Evolutionary conservation across 2,329 filamentous ascomycete species (phyloP), one percentile per base, ranked within the genome.

Genomic region (Colletotrichum phormii): DNA sequence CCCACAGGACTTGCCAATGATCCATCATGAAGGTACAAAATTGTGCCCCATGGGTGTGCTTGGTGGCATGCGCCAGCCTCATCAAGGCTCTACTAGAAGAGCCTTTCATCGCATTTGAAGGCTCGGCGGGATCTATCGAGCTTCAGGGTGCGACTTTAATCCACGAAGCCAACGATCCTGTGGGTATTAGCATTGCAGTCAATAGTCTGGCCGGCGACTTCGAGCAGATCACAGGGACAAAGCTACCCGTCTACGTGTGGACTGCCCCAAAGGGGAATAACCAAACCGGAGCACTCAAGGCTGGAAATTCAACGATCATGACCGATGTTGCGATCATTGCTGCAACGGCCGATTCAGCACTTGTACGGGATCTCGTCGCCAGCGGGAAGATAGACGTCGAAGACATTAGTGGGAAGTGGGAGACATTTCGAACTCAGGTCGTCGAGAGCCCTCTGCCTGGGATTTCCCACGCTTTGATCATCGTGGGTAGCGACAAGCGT

Each of bases 401-500:
- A 8, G 72, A 59, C 22, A 75, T 81, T 35, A 55, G 70, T 1
- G 88, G 88, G 0, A 85, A 87, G 75, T 90, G 89, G 89, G 89
- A 91, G 75, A 84, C 88, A 1, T 90, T 87, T 77, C 80, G 84
- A 15, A 89, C 86, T 22, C 78, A 81, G 0, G 75, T 89, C 1
- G 83, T 90, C 0, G 76, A 85, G 5, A 80, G 86, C 31, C 88
- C 88, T 2, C 77, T 86, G 24, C 81, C 85, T 1, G 79, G 79
- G 13, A 77, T 78, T 8, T 77, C 82, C 1, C 79, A 83, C 59
- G 88, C 88, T 0, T 79, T 91, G 18, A 85, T 90, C 24, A 89
- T 91, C 78, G 86, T 86, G 49, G 89, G 87, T 3, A 89, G 87
- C 75, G 89, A 91, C 73, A 88, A 88, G 37, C 82, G 90, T 75